Base-by-base conservation (phyloP, 2,329 filamentous ascomycete species). In the Cytospora leucostoma region DNA sequence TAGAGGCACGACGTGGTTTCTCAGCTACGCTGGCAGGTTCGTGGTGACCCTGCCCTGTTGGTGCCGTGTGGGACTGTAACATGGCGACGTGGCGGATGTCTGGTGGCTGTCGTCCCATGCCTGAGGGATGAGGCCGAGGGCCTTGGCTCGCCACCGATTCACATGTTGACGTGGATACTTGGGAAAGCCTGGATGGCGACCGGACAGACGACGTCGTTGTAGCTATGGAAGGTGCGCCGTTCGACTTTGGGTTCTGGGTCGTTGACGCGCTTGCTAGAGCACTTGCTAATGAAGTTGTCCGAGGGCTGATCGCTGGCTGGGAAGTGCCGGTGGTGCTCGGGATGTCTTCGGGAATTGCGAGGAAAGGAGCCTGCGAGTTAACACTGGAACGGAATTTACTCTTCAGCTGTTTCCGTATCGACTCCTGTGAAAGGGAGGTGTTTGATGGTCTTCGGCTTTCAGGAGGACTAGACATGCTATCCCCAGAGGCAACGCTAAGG, bases 321-420 rank as follows among this genome's bases (percentile, higher is more conserved):
- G 68, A 7, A 57, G 40, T 37, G 66, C 34, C 33, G 10, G 64
- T 69, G 6, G 70, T 67, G 15, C 69, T 69, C 32, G 27, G 27
- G 27, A 64, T 67, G 32, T 68, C 70, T 33, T 70, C 69, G 1
- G 78, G 79, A 21, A 81, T 78, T 5, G 76, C 74, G 3, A 80
- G 74, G 65, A 78, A 79, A 34, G 80, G 79, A 15, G 75, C 77
- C 2, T 75, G 73, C 7, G 76, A 70, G 3, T 76, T 71, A 53
- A 78, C 77, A 50, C 75, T 81, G 6, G 78, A 70, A 13, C 75
- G 65, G 67, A 63, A 68, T 69, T 32, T 71, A 68, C 13, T 66
- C 51, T 62, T 66, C 3, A 54, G 53, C n/a, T 65, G 65, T 17
- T 52, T 59, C 19, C 65, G 62, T 27, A 34, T 44, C n/a, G 40